Percentiles rank a stretch among this genome's conserved stretches.
Conservation (phyloP, 2,329 filamentous ascomycete species). For the Aspergillus luchuensis region DNA sequence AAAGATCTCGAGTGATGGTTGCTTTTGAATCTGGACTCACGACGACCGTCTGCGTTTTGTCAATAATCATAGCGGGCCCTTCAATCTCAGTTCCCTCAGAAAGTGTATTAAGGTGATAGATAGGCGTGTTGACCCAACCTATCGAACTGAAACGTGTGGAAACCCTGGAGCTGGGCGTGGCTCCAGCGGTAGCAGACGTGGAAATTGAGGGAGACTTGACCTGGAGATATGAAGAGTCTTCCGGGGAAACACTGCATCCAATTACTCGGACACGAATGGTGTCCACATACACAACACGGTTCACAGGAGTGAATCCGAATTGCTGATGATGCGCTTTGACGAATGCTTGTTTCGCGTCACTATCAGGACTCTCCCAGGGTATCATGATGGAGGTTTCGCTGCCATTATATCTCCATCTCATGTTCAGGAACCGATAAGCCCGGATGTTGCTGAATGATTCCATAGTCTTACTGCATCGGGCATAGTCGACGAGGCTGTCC, state of each 20-base stretch:
- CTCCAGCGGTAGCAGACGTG: too few relatives aligned
- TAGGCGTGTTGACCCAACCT: neutral
- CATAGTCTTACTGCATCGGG: too few relatives aligned
- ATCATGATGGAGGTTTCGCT: slow-evolving; percentile 50
- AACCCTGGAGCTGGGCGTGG: too few relatives aligned
- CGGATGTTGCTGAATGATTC: neutral
- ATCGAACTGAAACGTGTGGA: neutral
- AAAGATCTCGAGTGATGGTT: too few relatives aligned
- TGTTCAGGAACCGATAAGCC: slow-evolving; percentile 31
- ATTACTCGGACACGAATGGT: slow-evolving; percentile 39
- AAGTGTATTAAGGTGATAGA: neutral
- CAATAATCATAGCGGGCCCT: slow-evolving; percentile 38
- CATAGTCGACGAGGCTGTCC: too few relatives aligned
- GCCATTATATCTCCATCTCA: slow-evolving; percentile 47
- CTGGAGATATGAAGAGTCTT: too few relatives aligned
- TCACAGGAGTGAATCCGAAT: slow-evolving; percentile 41
- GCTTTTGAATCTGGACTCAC: slow-evolving; percentile 50
- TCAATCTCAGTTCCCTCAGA: slow-evolving; percentile 14
- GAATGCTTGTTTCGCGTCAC: slow-evolving; percentile 43
- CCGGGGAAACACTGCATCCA: slow-evolving; percentile 7
- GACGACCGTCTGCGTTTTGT: slow-evolving; percentile 52
- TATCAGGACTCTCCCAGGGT: slow-evolving; percentile 27
- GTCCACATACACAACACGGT: slow-evolving; percentile 42
- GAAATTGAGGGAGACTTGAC: too few relatives aligned
- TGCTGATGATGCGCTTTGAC: slow-evolving; percentile 44